Conservation (phyloP, 495 filamentous ascomycete genomes). For the Evansstolkia leycettana region DNA sequence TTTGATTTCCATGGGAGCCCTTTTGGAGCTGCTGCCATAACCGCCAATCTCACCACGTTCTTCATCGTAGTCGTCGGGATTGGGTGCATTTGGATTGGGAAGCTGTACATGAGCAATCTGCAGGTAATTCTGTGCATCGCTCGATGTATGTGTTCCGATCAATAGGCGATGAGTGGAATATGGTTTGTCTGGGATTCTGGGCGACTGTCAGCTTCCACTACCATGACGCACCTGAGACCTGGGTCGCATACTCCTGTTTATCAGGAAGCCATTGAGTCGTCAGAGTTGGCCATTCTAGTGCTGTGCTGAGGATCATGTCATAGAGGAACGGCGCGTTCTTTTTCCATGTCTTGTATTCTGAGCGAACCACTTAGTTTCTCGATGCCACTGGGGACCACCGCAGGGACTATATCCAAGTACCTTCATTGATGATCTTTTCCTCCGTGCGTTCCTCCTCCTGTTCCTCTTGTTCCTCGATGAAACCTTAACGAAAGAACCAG, state of each 20-base stretch:
- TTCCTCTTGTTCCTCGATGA: constrained; percentile 37
- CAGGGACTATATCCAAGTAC: constrained; percentile 24
- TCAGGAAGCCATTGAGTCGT: constrained; percentile 98
- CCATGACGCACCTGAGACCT: background rate
- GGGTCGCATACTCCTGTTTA: constrained; percentile 57
- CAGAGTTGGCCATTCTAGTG: constrained; percentile 94
- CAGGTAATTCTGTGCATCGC: constrained; percentile 78
- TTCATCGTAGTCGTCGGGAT: constrained; percentile 78
- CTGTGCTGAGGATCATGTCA: constrained; percentile 87
- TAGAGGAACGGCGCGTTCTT: constrained; percentile 99
- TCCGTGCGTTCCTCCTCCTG: constrained; percentile 63
- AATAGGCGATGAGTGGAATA: constrained; percentile 83
- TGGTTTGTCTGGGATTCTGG: constrained; percentile 65
- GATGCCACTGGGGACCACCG: too few relatives aligned
- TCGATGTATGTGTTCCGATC: constrained; percentile 89
- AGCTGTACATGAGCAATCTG: constrained; percentile 90
- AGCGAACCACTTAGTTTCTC: constrained; percentile 4
- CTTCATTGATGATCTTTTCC: constrained; percentile 89
- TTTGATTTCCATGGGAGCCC: constrained; percentile 56
- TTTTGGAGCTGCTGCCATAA: constrained; percentile 58
- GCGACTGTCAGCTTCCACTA: constrained; percentile 6
- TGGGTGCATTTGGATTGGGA: constrained; percentile 63
- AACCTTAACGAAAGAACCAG: constrained; percentile 7
- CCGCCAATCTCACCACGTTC: constrained; percentile 87
- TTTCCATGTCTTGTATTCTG: constrained; percentile 99